Evolutionary conservation across 345 rosid species (phyloP).

Genomic region (Reutealis trisperma): DNA sequence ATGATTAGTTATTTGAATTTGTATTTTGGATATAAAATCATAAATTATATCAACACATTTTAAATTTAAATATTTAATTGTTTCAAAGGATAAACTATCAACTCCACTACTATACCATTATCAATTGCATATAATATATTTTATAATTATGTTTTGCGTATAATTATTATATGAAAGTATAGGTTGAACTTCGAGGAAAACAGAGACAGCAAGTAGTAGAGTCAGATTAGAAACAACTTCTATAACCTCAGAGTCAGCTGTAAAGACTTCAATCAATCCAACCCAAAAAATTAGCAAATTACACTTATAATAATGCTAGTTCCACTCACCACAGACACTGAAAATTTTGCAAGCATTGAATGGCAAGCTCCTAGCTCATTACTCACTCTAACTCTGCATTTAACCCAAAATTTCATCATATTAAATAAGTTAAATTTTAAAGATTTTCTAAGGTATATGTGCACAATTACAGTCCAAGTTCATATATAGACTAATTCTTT

Average conservation of each 20-base stretch:
- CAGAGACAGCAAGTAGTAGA: slow-evolving; percentile 80
- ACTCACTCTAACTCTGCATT: slow-evolving; percentile 70
- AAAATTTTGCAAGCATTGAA: slow-evolving; percentile 67
- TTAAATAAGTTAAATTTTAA: too few species aligned
- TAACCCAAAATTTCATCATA: background rate
- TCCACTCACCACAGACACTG: slow-evolving; percentile 70
- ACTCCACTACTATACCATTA: too few species aligned
- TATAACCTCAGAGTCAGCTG: slow-evolving; percentile 61
- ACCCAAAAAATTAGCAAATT: slow-evolving; percentile 53
- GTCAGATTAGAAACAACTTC: slow-evolving; percentile 62
- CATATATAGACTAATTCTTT: too few species aligned
- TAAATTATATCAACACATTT: too few species aligned
- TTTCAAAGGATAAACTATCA: too few species aligned
- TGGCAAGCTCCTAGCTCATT: slow-evolving; percentile 93
- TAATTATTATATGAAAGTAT: slow-evolving; percentile 68
- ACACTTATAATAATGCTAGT: slow-evolving; percentile 64
- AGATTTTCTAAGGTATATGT: too few species aligned
- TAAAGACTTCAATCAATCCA: slow-evolving; percentile 69
- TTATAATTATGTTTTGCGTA: background rate
- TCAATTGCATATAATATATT: too few species aligned
- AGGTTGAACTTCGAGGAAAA: slow-evolving; percentile 87
- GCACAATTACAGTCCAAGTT: too few species aligned
- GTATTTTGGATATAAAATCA: too few species aligned
- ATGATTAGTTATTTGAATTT: too few species aligned
- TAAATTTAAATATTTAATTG: too few species aligned